Evolutionary conservation across 2,329 filamentous ascomycete species (phyloP).

Genomic region (Reticulascus tulasneorum): DNA sequence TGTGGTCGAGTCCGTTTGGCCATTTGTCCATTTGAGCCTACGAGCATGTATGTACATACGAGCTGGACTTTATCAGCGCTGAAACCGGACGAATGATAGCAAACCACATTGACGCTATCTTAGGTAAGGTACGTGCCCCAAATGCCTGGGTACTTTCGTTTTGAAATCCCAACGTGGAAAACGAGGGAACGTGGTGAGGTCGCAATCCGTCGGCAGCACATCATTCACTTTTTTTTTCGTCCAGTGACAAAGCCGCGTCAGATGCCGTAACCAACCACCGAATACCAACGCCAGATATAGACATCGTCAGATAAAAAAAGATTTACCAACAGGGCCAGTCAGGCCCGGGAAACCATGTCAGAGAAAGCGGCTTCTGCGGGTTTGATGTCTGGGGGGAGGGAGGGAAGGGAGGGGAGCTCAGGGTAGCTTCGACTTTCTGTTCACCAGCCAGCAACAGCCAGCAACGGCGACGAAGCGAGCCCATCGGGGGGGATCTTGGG

Average conservation of each 20-base stretch:
- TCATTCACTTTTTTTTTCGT: slow-evolving; percentile 12
- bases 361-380: too few species aligned
- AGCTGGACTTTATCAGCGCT: background rate
- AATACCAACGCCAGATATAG: slow-evolving; percentile 9
- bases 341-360: background rate
- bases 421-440: too few species aligned
- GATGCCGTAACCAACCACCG: background rate
- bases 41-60: background rate
- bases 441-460: too few species aligned
- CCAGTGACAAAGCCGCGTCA: slow-evolving; percentile 5
- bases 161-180: slow-evolving; percentile 1
- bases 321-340: background rate
- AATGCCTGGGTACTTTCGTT: slow-evolving; percentile 2
- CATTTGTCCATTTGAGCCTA: slow-evolving; percentile 5
- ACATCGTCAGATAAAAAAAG: background rate
- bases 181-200: slow-evolving; percentile 14
- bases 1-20: slow-evolving; percentile 3
- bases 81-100: too few species aligned
- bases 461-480: too few species aligned
- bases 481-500: too few species aligned
- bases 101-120: background rate
- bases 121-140: background rate
- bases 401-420: too few species aligned
- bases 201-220: slow-evolving; percentile 10
- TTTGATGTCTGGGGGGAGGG: too few species aligned